Percentiles rank a stretch among this genome's conserved stretches.
phyloP scores from a whole-genome alignment of 2,329 filamentous ascomycete genomes.

The Xylaria sp. region DNA sequence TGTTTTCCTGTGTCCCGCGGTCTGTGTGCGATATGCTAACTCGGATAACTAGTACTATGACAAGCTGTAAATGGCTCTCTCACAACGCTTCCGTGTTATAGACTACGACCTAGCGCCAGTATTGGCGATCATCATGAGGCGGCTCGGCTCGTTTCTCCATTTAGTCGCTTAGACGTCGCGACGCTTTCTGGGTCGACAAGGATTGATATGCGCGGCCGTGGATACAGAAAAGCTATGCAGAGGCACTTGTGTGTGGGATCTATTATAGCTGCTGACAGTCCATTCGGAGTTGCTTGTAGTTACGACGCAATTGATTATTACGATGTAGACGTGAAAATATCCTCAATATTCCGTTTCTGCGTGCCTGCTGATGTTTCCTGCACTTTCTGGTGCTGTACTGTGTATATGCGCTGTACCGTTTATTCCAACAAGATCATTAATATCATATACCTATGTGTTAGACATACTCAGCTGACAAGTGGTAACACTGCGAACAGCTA shows the following conservation, averaged over 20 bases:
- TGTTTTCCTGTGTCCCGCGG: background rate
- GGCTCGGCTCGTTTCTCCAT: conserved; percentile 36
- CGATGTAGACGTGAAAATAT: conserved; percentile 23
- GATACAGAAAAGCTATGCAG: conserved; percentile 39
- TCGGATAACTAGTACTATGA: conserved; percentile 80
- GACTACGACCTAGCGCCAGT: conserved; percentile 49
- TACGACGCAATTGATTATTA: conserved; percentile 37
- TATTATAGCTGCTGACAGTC: conserved; percentile 32
- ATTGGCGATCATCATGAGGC: conserved; percentile 47
- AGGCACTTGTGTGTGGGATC: conserved; percentile 31
- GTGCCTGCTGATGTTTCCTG: too few relatives aligned
- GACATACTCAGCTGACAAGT: too few relatives aligned
- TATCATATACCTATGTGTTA: too few relatives aligned
- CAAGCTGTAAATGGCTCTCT: conserved; percentile 79
- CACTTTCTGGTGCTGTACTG: too few relatives aligned
- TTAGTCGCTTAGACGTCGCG: conserved; percentile 31
- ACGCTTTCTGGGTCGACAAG: conserved; percentile 31
- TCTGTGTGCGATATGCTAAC: conserved; percentile 41
- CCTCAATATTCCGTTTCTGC: too few relatives aligned
- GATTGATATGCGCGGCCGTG: conserved; percentile 35
- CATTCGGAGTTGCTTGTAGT: conserved; percentile 35
- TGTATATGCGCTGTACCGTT: too few relatives aligned
- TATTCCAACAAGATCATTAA: too few relatives aligned
- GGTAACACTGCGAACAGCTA: too few relatives aligned
- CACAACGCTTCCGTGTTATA: conserved; percentile 48